phyloP scores from a whole-genome alignment of 2,329 filamentous ascomycete genomes.

The Penicillium sclerotigenum region DNA sequence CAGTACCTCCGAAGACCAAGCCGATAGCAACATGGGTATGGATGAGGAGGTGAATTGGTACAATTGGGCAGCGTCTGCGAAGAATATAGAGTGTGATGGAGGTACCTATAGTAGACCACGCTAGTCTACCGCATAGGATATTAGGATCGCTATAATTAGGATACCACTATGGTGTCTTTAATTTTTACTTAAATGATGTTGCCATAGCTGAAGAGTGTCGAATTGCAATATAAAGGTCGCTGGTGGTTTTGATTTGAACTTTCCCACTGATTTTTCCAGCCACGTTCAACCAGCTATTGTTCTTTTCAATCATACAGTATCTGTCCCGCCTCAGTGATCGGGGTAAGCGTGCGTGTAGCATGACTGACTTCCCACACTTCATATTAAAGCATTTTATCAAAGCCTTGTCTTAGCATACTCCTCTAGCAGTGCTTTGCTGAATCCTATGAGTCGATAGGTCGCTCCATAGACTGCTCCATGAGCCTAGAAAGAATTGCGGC shows the following conservation, averaged over 20 bases:
- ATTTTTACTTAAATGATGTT: too few species aligned
- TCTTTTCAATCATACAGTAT: slow-evolving; percentile 19
- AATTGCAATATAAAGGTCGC: slow-evolving; percentile 15
- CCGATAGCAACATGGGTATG: slow-evolving; percentile 25
- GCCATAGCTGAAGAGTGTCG: too few species aligned
- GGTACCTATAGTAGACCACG: background rate
- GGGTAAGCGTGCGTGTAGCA: slow-evolving; percentile 21
- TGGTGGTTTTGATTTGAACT: slow-evolving; percentile 18
- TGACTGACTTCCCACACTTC: slow-evolving; percentile 10
- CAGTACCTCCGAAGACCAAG: background rate
- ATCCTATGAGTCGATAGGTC: background rate
- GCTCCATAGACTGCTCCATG: background rate
- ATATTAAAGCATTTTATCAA: background rate
- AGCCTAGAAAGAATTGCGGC: background rate
- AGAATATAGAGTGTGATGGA: slow-evolving; percentile 20
- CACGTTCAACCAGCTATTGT: slow-evolving; percentile 15
- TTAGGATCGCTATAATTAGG: background rate
- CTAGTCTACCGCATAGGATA: background rate
- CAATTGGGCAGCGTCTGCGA: slow-evolving; percentile 40
- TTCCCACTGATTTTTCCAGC: slow-evolving; percentile 13
- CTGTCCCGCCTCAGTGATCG: slow-evolving; percentile 16
- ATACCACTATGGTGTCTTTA: background rate
- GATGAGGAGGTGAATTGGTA: slow-evolving; percentile 39
- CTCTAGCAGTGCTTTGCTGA: background rate
- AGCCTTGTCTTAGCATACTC: background rate